Evolutionary conservation across 441 rosid genomes (phyloP), one percentile per base, ranked within the genome.

Genomic region (Corymbia calophylla): DNA sequence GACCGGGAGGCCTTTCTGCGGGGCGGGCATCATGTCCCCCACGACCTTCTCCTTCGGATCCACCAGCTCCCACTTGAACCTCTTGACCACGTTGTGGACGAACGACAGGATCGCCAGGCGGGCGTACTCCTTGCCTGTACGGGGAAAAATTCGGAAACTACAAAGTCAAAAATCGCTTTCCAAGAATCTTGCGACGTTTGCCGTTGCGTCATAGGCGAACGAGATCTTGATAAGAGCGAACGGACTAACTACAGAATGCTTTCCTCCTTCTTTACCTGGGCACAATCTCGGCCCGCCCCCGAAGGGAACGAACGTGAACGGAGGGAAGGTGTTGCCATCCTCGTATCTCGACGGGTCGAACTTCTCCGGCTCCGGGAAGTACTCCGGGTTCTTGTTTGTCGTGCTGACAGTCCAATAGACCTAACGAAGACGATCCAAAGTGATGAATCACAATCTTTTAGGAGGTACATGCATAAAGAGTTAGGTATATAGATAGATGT

Each of bases 381-480:
- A 91, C 32, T 89, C 18, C 5, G 90, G 92, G 92, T 91, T 88
- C 70, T n/a, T 89, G 88, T 91, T 91, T 17, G 92, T 81, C 8
- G 92, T 91, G 87, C 89, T 91, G 6, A 91, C 92, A 10, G 92
- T 91, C 92, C 92, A 91, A 51, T 91, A 91, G 47, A 91, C 92
- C 91, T 89, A 80, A 77, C n/a, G 15, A 27, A 44, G 84, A 44
- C 51, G 4, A 44, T 44, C 51, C 51, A 23, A 77, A 77, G 6
- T 77, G 29, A 77, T 12, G 18, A 23, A 44, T 44, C 51, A 10
- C 27, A 73, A 39, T 39, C 49, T 73, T 70, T 18, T 35, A 35
- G 27, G 82, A 73, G 25, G 27, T 19, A 77, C n/a, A 44, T 77
- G 12, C 18, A 32, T 68, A 21, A 16, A 66, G 39, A 70, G 15